phyloP scores from a whole-genome alignment of 2,329 filamentous ascomycete genomes.

The Diaporthe eres region DNA sequence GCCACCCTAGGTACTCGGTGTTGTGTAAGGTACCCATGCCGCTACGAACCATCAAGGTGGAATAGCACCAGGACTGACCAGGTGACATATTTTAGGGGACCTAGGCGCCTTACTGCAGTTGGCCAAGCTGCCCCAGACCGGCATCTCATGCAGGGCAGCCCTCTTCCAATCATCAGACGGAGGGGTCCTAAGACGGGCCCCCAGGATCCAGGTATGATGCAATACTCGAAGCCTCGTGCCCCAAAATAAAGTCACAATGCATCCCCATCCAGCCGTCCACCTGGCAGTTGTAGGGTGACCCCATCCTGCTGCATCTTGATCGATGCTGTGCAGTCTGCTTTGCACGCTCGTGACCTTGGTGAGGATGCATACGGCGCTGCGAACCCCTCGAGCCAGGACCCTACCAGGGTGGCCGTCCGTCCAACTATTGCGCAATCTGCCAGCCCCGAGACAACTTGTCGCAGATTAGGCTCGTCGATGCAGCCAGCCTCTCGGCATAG shows the following conservation, averaged over 20 bases:
- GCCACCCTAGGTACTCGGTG: too few species aligned
- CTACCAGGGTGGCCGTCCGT: background rate
- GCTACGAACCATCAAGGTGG: background rate
- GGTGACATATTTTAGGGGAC: slow-evolving; percentile 19
- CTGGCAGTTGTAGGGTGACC: background rate
- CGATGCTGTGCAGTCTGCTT: background rate
- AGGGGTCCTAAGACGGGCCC: background rate
- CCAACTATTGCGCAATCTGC: slow-evolving; percentile 23
- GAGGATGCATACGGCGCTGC: background rate
- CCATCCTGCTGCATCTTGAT: slow-evolving; percentile 14
- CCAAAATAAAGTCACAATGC: slow-evolving; percentile 30
- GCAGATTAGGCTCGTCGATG: slow-evolving; percentile 18
- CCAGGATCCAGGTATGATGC: slow-evolving; percentile 30
- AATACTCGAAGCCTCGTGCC: slow-evolving; percentile 28
- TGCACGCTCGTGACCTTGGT: background rate
- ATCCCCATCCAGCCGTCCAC: slow-evolving; percentile 1
- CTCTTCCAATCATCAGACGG: slow-evolving; percentile 21
- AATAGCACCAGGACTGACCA: background rate
- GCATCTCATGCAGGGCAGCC: slow-evolving; percentile 3
- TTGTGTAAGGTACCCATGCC: too few species aligned
- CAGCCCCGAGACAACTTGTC: slow-evolving; percentile 1
- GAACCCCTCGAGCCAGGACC: background rate
- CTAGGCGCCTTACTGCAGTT: slow-evolving; percentile 10
- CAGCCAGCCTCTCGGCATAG: slow-evolving; percentile 10
- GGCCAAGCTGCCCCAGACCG: slow-evolving; percentile 12